Evolutionary conservation across 2,329 filamentous ascomycete genomes (phyloP).

Genomic region (Eutypa lata): DNA sequence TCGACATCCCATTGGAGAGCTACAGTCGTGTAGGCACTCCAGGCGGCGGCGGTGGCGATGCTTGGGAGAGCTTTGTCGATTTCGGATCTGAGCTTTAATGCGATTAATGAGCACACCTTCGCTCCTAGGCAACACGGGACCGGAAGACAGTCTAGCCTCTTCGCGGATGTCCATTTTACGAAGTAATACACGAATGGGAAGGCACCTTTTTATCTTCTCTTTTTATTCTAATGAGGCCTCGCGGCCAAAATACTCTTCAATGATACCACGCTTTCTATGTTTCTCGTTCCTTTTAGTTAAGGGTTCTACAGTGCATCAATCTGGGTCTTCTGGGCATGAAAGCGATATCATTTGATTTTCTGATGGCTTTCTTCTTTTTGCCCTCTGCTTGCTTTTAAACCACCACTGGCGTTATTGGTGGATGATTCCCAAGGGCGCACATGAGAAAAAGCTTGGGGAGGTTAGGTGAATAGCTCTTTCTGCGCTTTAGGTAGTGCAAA

Average conservation of each 20-base stretch:
- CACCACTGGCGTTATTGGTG: not conserved
- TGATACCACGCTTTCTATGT: constrained; percentile 10
- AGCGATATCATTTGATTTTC: constrained; percentile 4
- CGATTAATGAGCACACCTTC: not conserved
- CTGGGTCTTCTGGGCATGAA: not conserved
- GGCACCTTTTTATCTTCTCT: not conserved
- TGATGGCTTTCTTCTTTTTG: not conserved
- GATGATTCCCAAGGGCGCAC: not conserved
- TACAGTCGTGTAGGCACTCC: constrained; percentile 19
- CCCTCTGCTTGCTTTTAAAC: not conserved
- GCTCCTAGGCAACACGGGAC: not conserved
- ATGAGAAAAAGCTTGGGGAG: not conserved
- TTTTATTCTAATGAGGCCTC: no score
- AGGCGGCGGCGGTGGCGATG: constrained; percentile 13
- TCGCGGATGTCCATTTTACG: not conserved
- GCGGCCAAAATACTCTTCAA: not conserved
- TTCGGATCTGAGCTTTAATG: constrained; percentile 26
- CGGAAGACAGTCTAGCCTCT: not conserved
- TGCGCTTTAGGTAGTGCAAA: no score
- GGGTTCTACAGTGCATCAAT: not conserved
- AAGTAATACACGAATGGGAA: not conserved
- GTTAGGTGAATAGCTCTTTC: no score
- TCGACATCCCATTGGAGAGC: constrained; percentile 9
- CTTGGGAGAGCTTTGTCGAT: constrained; percentile 28
- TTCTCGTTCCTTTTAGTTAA: constrained; percentile 5